Base-by-base conservation (phyloP, 495 filamentous ascomycete genomes). In the Chaetomium tenue region DNA sequence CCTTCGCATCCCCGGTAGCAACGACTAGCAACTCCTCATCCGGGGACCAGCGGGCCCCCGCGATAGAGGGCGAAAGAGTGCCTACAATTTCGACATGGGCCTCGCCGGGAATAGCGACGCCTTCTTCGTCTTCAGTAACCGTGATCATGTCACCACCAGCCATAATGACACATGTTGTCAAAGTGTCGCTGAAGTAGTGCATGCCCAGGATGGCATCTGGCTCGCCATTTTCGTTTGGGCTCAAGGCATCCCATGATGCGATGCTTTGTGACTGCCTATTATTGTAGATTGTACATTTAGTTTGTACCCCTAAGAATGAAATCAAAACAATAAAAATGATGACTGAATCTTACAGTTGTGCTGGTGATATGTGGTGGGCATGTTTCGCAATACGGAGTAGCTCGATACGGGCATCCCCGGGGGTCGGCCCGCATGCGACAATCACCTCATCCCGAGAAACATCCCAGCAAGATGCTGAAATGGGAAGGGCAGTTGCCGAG, bases 11-110 rank as follows among this genome's bases (percentile, higher is more conserved):
- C 62, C 84, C 83, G 5, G 94, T 97, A 28, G 84, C 85, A 54
- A 98, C 86, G 58, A 89, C 89, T 39, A 98, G 76, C 40, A 97
- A 80, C 72, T 97, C 93, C 70, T 95, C 93, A 71, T 98, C 93
- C 22, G 94, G 93, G 16, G 94, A 96, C 94, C 94, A 98, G 64
- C 86, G 86, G 47, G 92, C 93, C 16, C 90, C 91, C 12, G 87
- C 87, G 71, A 98, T 95, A 44, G 92, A 94, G 51, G 89, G 90
- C 76, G 95, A 91, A 26, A 98, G 87, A 37, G 92, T 95, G 65
- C 95, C 94, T 68, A 97, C 82, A 65, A 97, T 98, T 74, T 97
- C 94, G 65, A 97, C 91, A 68, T 90, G 88, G 5, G 75, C 77
- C 53, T 76, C 74, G 42, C 89, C 87, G 73, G 89, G 84, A 57